These are phyloP conservation scores for Fusarium sp. DNA, from an alignment of 2,329 filamentous ascomycete genomes.

Conservation along the genomic window DNA sequence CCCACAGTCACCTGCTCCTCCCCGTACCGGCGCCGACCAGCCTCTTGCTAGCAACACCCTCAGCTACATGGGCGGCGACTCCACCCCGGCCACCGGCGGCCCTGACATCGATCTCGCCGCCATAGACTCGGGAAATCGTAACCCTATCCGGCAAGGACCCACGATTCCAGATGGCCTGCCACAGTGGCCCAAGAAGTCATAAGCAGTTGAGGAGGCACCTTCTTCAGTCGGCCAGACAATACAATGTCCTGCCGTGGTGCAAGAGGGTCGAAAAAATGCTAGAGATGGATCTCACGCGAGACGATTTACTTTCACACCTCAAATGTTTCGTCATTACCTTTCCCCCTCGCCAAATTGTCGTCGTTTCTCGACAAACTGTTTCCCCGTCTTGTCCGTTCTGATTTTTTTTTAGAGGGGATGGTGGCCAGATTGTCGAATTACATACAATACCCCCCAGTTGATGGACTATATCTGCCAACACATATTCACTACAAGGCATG, in stretches of 20 bases:
- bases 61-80: too few species aligned
- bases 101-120: neutral
- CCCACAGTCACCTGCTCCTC: too few species aligned
- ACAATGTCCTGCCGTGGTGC: neutral
- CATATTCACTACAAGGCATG: neutral
- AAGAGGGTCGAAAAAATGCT: neutral
- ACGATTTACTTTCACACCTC: neutral
- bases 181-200: neutral
- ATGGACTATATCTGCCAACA: neutral
- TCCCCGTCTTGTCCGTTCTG: neutral
- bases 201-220: neutral
- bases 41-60: too few species aligned
- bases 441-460: neutral
- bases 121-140: neutral
- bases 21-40: too few species aligned
- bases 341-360: neutral
- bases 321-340: neutral
- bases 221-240: neutral
- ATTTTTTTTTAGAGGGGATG: neutral
- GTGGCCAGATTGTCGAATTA: neutral
- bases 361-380: neutral
- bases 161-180: neutral
- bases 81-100: neutral
- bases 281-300: neutral
- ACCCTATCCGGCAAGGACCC: neutral